Evolutionary conservation across 306 rosid genomes (phyloP).

Genomic region (Gillenia trifoliata): DNA sequence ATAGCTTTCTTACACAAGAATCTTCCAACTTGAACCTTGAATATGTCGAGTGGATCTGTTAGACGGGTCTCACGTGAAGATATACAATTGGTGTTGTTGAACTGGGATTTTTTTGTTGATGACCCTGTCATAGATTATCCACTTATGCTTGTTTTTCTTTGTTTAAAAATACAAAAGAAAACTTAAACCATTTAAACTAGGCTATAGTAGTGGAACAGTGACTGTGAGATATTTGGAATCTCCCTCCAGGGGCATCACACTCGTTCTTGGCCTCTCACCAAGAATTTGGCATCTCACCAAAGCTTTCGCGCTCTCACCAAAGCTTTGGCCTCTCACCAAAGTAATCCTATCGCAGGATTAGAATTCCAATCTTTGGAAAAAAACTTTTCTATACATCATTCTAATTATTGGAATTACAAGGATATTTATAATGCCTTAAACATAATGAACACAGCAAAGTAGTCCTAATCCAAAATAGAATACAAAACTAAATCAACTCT

Average conservation of each 20-base stretch:
- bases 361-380: background rate
- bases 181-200: background rate
- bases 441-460: background rate
- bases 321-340: background rate
- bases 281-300: background rate
- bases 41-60: conserved; percentile 74
- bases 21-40: conserved; percentile 10
- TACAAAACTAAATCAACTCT: background rate
- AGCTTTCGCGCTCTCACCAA: too few species aligned
- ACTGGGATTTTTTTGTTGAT: conserved; percentile 10
- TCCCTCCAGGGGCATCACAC: background rate
- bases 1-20: conserved; percentile 8
- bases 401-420: background rate
- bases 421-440: background rate
- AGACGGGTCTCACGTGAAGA: conserved; percentile 82
- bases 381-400: background rate
- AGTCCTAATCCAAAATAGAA: background rate
- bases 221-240: background rate
- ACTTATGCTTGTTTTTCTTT: background rate
- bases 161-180: background rate
- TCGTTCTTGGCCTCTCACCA: background rate
- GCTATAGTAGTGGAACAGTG: background rate
- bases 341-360: background rate
- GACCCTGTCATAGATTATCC: background rate
- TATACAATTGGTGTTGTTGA: conserved; percentile 64